A percentile compares a stretch with the other conserved stretches of the same genome.
phyloP scores from a whole-genome alignment of 129 eudicot genomes.

The Centrapalus pauciflorus region DNA sequence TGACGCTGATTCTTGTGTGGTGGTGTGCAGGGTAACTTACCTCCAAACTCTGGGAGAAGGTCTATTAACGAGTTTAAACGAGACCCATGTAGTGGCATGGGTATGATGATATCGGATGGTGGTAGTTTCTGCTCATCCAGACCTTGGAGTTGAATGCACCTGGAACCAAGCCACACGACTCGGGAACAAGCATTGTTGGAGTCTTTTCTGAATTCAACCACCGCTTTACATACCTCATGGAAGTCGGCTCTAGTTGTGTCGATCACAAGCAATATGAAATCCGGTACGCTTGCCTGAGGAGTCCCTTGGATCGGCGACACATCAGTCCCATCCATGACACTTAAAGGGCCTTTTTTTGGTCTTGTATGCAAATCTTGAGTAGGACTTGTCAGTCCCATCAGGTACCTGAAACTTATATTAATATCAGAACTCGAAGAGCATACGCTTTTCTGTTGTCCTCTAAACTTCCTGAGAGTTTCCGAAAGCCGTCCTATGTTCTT shows the following conservation, averaged over 20 bases:
- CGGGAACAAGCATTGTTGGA: neutral
- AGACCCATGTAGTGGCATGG: slow-evolving; percentile 67
- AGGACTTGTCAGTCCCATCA: slow-evolving; percentile 9
- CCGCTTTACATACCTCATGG: slow-evolving; percentile 40
- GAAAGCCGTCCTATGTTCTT: slow-evolving; percentile 35
- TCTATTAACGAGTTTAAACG: slow-evolving; percentile 37
- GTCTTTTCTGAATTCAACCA: slow-evolving; percentile 59
- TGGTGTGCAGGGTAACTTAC: neutral
- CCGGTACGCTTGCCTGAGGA: neutral
- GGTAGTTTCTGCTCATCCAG: slow-evolving; percentile 53
- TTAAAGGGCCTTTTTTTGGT: slow-evolving; percentile 47
- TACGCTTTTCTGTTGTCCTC: neutral
- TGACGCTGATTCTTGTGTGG: slow-evolving; percentile 3
- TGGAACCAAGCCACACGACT: slow-evolving; percentile 60
- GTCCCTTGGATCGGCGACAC: neutral
- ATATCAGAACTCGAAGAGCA: slow-evolving; percentile 29
- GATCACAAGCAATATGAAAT: slow-evolving; percentile 41
- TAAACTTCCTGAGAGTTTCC: slow-evolving; percentile 31
- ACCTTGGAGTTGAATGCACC: slow-evolving; percentile 32
- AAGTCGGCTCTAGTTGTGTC: slow-evolving; percentile 50
- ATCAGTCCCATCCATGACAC: slow-evolving; percentile 46
- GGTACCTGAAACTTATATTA: slow-evolving; percentile 14
- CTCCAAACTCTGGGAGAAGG: slow-evolving; percentile 55
- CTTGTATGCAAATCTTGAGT: slow-evolving; percentile 16
- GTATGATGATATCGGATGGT: slow-evolving; percentile 38